A percentile compares a stretch with the other conserved stretches of the same genome.
Evolutionary conservation across 106 monocot species (phyloP).

Genomic region (Iris macrosiphon): DNA sequence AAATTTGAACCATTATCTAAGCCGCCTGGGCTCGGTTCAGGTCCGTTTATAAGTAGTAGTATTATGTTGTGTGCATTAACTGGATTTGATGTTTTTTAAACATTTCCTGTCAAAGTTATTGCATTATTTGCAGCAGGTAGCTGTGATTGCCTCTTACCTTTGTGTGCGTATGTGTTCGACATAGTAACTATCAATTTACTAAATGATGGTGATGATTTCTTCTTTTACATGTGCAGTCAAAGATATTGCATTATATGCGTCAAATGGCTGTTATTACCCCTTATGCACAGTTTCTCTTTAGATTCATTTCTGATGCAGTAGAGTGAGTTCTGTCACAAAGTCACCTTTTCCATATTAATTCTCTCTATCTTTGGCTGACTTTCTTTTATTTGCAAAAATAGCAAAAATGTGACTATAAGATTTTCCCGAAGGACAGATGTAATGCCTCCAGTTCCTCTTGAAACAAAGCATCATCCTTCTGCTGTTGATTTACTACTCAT

Average conservation of each 20-base stretch:
- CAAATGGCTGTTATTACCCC: constrained; percentile 99
- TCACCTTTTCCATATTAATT: not conserved
- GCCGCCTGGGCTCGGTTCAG: no score
- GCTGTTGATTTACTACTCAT: constrained; percentile 97
- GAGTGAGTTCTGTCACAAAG: constrained; percentile 71
- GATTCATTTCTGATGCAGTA: constrained; percentile 54
- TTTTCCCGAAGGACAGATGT: constrained; percentile 93
- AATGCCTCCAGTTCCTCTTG: constrained; percentile 91
- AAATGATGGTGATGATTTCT: constrained; percentile 8
- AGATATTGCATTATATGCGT: constrained; percentile 97
- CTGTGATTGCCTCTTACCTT: no score
- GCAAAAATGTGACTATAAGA: constrained; percentile 71
- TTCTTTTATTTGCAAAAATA: constrained; percentile 20
- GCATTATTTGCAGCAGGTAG: no score
- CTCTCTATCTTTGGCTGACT: constrained; percentile 3
- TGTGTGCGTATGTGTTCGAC: no score
- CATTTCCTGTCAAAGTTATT: no score
- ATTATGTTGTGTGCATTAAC: no score
- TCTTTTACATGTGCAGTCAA: constrained; percentile 50
- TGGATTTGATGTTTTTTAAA: no score
- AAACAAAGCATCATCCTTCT: constrained; percentile 98
- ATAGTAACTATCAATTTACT: not conserved
- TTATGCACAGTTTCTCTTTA: constrained; percentile 90
- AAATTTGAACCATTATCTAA: no score
- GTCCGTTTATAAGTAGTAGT: not conserved